Conservation (phyloP, 306 rosid species). For the Prunus mume region DNA sequence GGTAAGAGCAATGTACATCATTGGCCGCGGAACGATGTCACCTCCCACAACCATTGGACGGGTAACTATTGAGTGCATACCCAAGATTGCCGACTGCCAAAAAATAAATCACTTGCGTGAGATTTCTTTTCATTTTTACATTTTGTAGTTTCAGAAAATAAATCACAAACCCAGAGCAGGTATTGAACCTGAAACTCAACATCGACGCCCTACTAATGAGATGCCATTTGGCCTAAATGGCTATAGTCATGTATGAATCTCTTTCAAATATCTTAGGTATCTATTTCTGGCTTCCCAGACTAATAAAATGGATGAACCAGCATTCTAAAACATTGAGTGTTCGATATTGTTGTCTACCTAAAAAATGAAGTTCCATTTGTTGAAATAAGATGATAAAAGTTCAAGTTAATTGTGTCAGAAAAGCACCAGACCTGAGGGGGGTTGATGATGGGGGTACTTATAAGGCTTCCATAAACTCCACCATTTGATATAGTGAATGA, state of each 20-base stretch:
- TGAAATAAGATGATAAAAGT: background rate
- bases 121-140: background rate
- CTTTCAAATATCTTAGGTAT: background rate
- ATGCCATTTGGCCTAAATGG: too few relatives aligned
- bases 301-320: background rate
- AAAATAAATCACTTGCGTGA: background rate
- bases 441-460: slow-evolving; percentile 82
- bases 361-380: background rate
- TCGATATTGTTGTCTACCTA: background rate
- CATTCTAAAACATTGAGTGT: background rate
- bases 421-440: slow-evolving; percentile 70
- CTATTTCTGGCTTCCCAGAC: background rate
- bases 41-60: slow-evolving; percentile 76
- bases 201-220: too few relatives aligned
- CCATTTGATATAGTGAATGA: slow-evolving; percentile 82
- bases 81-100: slow-evolving; percentile 79
- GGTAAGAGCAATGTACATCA: slow-evolving; percentile 81
- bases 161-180: background rate
- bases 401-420: background rate
- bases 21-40: slow-evolving; percentile 63
- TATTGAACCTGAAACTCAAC: background rate
- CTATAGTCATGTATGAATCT: too few relatives aligned
- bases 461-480: slow-evolving; percentile 84
- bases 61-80: slow-evolving; percentile 81
- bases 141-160: background rate